Evolutionary conservation across 495 filamentous ascomycete genomes (phyloP).

Genomic region (Immersiella caudata): DNA sequence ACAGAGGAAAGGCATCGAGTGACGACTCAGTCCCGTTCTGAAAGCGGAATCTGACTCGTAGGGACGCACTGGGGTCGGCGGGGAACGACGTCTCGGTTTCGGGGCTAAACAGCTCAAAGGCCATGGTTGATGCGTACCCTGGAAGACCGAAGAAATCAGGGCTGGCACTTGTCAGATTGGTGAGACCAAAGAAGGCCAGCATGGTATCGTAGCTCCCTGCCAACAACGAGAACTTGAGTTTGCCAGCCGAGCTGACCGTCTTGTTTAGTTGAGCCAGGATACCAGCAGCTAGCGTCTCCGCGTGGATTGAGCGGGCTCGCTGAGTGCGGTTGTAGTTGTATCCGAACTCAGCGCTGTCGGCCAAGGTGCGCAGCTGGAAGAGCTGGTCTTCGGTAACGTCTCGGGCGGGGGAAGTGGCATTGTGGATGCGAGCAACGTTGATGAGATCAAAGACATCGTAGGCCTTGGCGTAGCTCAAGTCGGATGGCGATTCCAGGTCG

Average conservation of each 20-base stretch:
- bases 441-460: conserved; percentile 33
- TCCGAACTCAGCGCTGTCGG: conserved; percentile 36
- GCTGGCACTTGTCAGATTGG: conserved; percentile 17
- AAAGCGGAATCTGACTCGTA: conserved; percentile 28
- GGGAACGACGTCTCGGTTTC: not conserved
- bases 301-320: conserved; percentile 23
- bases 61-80: not conserved
- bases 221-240: conserved; percentile 25
- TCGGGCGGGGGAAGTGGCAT: conserved; percentile 17
- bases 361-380: conserved; percentile 28
- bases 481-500: conserved; percentile 4
- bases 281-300: conserved; percentile 19
- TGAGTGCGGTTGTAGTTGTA: conserved; percentile 33
- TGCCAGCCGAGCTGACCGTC: conserved; percentile 17
- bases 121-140: conserved; percentile 30
- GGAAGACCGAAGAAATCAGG: conserved; percentile 26
- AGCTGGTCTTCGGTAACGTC: conserved; percentile 17
- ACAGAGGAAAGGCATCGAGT: conserved; percentile 21
- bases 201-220: conserved; percentile 33
- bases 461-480: conserved; percentile 25
- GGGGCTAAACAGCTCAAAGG: conserved; percentile 28
- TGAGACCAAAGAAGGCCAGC: conserved; percentile 26
- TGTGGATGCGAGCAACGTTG: conserved; percentile 30
- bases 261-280: conserved; percentile 26
- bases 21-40: conserved; percentile 24